A percentile compares a stretch with the other conserved stretches of the same genome.
These are phyloP conservation scores for Elaeis guineensis DNA, from an alignment of 176 grass and related monocot species.

Conservation along the genomic window DNA sequence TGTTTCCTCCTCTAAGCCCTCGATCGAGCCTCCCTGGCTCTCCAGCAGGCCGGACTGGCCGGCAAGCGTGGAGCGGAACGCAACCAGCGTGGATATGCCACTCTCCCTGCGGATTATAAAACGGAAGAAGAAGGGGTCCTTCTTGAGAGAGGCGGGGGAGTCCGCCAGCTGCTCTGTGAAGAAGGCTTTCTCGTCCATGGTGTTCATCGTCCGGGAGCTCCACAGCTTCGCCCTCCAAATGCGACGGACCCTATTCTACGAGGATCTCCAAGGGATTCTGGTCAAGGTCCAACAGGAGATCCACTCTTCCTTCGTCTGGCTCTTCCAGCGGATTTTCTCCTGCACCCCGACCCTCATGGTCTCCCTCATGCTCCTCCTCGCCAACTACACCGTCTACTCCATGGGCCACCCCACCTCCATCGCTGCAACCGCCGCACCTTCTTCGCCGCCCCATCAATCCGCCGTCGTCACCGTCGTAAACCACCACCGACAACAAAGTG, in stretches of 20 bases:
- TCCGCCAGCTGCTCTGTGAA: conserved; percentile 43
- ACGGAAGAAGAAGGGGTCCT: conserved; percentile 48
- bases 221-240: conserved; percentile 82
- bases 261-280: conserved; percentile 58
- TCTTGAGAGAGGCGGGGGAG: conserved; percentile 35
- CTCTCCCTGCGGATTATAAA: conserved; percentile 83
- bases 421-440: conserved; percentile 17
- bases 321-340: conserved; percentile 95
- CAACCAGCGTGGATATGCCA: conserved; percentile 53
- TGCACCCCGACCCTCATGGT: conserved; percentile 88
- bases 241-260: conserved; percentile 47
- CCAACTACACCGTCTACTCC: conserved; percentile 94
- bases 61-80: conserved; percentile 56
- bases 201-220: conserved; percentile 92
- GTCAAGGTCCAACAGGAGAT: conserved; percentile 65
- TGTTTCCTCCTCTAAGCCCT: not conserved
- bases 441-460: conserved; percentile 6
- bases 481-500: conserved; percentile 5
- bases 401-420: conserved; percentile 35
- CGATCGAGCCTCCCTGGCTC: conserved; percentile 9
- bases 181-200: conserved; percentile 89
- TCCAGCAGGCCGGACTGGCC: conserved; percentile 23
- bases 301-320: conserved; percentile 94
- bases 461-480: conserved; percentile 30
- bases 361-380: conserved; percentile 89